These are phyloP conservation scores for Limonium bicolor DNA, from an alignment of 148 eudicot species.

Conservation along the genomic window DNA sequence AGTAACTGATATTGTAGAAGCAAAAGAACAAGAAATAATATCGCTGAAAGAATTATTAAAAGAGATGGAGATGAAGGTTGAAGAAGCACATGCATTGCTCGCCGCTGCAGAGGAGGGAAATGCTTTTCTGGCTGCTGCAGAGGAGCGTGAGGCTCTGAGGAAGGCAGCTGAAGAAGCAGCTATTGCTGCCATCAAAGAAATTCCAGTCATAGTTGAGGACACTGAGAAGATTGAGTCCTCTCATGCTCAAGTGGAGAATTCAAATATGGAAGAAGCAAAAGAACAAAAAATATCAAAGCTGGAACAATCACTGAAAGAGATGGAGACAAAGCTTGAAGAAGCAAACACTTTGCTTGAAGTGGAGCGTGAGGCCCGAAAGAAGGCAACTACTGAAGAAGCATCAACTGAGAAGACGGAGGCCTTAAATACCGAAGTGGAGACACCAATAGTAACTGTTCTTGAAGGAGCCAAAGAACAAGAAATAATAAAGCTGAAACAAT, in stretches of 20 bases:
- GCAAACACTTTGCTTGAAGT: neutral
- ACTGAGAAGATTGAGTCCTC: neutral
- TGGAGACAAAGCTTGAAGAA: conserved; percentile 2
- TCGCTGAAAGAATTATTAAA: conserved; percentile 4
- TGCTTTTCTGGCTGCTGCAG: neutral
- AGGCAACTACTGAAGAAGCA: conserved; percentile 7
- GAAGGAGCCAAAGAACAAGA: conserved; percentile 70
- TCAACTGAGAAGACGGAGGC: conserved; percentile 28
- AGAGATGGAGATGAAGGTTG: conserved; percentile 1
- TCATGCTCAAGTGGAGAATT: neutral
- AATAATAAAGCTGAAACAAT: conserved; percentile 42
- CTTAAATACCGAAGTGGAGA: conserved; percentile 55
- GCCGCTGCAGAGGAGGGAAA: conserved; percentile 2
- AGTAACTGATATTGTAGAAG: conserved; percentile 24
- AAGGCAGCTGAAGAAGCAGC: neutral
- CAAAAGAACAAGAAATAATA: conserved; percentile 1
- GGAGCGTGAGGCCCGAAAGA: conserved; percentile 1
- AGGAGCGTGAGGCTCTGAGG: conserved; percentile 1
- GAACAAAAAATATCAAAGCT: conserved; percentile 2
- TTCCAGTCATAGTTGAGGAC: neutral
- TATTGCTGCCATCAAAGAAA: neutral
- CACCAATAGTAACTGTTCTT: too few relatives aligned
- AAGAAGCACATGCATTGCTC: conserved; percentile 3
- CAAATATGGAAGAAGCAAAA: conserved; percentile 3
- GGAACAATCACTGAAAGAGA: conserved; percentile 4